Base-by-base conservation (phyloP, 2,329 filamentous ascomycete species). In the Cyphellophora attinorum region DNA sequence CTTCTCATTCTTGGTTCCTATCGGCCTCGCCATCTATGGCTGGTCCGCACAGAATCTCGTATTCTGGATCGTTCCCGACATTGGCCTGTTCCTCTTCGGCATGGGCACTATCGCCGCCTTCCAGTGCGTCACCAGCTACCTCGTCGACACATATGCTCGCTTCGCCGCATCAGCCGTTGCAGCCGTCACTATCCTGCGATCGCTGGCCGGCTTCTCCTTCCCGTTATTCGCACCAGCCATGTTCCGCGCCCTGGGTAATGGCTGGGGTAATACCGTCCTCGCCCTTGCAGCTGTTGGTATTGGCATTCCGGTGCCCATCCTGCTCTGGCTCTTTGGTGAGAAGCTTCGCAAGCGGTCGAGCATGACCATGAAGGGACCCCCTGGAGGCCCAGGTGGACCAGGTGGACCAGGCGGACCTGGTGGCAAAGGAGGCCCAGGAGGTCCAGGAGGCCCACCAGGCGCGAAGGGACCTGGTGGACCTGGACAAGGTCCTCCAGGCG, bases 21-120 rank as follows among this genome's bases (percentile, higher is more conserved):
- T 61, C 4, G 62, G 65, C 2, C 53, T 72, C 3, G 61, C 69
- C 29, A 53, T 61, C 47, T 73, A 72, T 41, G 68, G 68, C 8
- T 72, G 67, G 67, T 51, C 56, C 3, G 64, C 67, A 0, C 55
- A 68, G 32, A 51, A 53, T 2, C 46, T 51, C 5, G 35, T 60
- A 1, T 63, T 68, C 36, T 68, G 67, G 58, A 59, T 65, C 18
- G 50, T 70, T 39, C 63, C 66, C 5, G 58, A 69, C 29, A 55
- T 65, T 16, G 60, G 64, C 1, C 61, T 65, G 2, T 55, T 54
- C 6, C 41, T 69, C 2, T 57, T 70, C 31, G 60, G 60, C 16
- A 56, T 57, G 11, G 59, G 64, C 14, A 49, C 47, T 14, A 46
- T 47, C 27, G 47, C 46, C 21, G 41, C 47, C 14, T 49, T 51